Conservation (phyloP, 768 basidiomycete species). For the Suillus cothurnatus region DNA sequence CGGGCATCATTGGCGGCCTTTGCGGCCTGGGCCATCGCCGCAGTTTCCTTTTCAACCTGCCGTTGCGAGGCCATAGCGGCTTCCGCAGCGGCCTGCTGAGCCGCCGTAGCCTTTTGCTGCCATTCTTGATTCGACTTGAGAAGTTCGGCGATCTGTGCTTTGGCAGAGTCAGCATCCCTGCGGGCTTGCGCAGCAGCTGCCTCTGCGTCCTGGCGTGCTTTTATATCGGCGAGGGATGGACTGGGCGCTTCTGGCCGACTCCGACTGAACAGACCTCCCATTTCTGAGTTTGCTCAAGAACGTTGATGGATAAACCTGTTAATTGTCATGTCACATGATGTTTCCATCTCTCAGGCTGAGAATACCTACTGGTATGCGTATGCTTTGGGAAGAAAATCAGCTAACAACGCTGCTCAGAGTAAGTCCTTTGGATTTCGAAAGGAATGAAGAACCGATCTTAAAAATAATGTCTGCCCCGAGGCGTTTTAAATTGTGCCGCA, state of each 20-base stretch:
- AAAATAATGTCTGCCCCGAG: background rate
- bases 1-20: conserved; percentile 7
- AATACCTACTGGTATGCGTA: background rate
- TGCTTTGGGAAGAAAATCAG: background rate
- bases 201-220: background rate
- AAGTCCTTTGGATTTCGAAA: background rate
- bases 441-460: background rate
- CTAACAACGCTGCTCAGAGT: background rate
- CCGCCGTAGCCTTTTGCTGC: background rate
- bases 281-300: background rate
- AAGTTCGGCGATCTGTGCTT: background rate
- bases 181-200: background rate
- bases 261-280: background rate
- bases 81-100: background rate
- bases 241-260: background rate
- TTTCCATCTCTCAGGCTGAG: background rate
- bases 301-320: background rate
- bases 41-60: background rate
- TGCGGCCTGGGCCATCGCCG: background rate
- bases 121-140: background rate
- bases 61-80: background rate
- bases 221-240: background rate
- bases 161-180: background rate
- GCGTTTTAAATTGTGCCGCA: background rate
- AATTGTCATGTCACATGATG: background rate